phyloP scores from a whole-genome alignment of 331 rosid species.

The Pyrus hybrid region DNA sequence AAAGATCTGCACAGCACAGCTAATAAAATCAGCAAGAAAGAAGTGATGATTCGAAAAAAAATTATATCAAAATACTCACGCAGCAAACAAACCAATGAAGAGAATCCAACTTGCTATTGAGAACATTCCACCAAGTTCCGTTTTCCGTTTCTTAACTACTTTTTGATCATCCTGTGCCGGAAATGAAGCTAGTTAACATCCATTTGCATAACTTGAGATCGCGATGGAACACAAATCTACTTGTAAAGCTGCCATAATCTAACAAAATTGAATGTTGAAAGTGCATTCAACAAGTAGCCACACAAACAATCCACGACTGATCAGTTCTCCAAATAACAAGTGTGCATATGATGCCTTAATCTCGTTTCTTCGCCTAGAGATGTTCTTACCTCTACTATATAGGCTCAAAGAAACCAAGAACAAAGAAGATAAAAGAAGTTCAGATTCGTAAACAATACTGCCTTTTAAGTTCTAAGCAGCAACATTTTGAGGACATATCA shows the following conservation, averaged over 20 bases:
- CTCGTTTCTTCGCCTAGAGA: neutral
- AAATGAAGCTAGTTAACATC: constrained; percentile 17
- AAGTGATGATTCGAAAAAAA: neutral
- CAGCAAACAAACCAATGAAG: constrained; percentile 80
- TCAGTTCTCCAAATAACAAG: neutral
- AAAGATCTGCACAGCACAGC: neutral
- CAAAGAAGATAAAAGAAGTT: neutral
- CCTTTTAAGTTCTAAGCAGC: neutral
- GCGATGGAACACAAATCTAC: neutral
- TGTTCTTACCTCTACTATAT: neutral
- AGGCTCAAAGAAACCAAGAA: neutral
- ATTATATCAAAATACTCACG: constrained; percentile 51
- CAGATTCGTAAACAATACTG: neutral
- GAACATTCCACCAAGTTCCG: constrained; percentile 97
- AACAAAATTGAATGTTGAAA: neutral
- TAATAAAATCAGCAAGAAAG: neutral
- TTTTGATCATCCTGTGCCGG: constrained; percentile 70
- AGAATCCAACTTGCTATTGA: constrained; percentile 97
- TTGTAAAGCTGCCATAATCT: neutral
- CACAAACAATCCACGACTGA: neutral
- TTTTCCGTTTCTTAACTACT: constrained; percentile 81
- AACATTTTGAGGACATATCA: neutral
- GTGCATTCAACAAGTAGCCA: neutral
- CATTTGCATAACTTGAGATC: neutral
- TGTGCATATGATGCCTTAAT: neutral